These are phyloP conservation scores for Diversispora eburnea DNA, from an alignment of 192 early-diverging fungal species.

Conservation along the genomic window DNA sequence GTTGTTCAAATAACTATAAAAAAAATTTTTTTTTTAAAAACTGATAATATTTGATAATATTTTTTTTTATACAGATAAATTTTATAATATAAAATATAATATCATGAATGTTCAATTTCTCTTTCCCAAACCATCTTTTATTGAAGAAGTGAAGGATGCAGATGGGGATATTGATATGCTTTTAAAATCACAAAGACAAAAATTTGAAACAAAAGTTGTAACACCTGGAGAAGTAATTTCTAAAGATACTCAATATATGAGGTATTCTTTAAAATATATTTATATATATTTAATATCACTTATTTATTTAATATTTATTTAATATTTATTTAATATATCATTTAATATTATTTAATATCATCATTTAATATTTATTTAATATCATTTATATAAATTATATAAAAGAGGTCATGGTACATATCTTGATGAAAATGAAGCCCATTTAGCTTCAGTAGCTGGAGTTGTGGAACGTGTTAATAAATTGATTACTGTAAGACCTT, in stretches of 20 bases:
- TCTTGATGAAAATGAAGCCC: conserved; percentile 50
- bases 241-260: conserved; percentile 71
- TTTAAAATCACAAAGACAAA: neutral
- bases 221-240: conserved; percentile 79
- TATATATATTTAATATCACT: neutral
- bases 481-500: conserved; percentile 83
- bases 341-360: neutral
- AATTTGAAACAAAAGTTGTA: conserved; percentile 42
- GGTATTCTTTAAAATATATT: too few relatives aligned
- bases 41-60: too few relatives aligned
- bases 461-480: conserved; percentile 94
- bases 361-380: conserved; percentile 23
- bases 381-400: too few relatives aligned
- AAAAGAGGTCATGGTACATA: conserved; percentile 83
- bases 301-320: conserved; percentile 27
- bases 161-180: conserved; percentile 26
- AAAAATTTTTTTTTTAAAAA: too few relatives aligned
- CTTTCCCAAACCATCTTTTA: neutral
- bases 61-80: too few relatives aligned
- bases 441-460: conserved; percentile 85
- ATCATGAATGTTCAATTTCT: conserved; percentile 24
- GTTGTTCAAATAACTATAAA: too few relatives aligned
- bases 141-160: neutral
- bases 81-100: neutral
- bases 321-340: neutral